These are phyloP conservation scores for Oidiodendron maius DNA, from an alignment of 495 filamentous ascomycete species.

Conservation along the genomic window DNA sequence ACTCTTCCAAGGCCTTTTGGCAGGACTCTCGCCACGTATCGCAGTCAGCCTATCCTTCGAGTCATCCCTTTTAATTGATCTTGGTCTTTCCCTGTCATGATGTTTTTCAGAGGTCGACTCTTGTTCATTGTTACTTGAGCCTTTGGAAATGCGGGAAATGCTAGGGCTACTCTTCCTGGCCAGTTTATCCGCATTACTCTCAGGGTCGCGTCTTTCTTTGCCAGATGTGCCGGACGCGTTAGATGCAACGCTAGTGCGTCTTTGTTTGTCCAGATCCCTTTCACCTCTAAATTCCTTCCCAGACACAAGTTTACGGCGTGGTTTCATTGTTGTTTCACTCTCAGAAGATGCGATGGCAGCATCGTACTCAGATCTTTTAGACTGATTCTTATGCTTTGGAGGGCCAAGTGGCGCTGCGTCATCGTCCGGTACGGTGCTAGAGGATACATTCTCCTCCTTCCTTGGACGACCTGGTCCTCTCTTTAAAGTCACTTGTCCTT, in stretches of 20 bases:
- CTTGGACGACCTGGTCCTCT: conserved; percentile 40
- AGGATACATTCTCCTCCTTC: conserved; percentile 35
- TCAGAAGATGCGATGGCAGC: conserved; percentile 39
- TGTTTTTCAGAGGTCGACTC: conserved; percentile 10
- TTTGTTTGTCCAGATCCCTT: conserved; percentile 46
- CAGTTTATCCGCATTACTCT: conserved; percentile 14
- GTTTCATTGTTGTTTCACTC: conserved; percentile 48
- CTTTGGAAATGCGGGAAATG: conserved; percentile 12
- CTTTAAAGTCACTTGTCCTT: conserved; percentile 27
- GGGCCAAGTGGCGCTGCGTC: conserved; percentile 40
- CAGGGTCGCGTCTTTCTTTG: conserved; percentile 18
- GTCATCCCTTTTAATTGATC: conserved; percentile 44
- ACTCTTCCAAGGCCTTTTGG: conserved; percentile 61
- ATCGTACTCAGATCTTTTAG: conserved; percentile 38
- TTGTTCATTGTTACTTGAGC: conserved; percentile 31
- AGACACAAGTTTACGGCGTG: conserved; percentile 53
- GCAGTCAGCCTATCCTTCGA: conserved; percentile 44
- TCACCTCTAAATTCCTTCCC: conserved; percentile 51
- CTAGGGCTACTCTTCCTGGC: conserved; percentile 15
- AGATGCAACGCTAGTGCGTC: conserved; percentile 41
- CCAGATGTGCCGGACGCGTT: conserved; percentile 31
- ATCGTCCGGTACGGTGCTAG: conserved; percentile 42
- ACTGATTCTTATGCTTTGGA: conserved; percentile 28
- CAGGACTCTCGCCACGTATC: conserved; percentile 37
- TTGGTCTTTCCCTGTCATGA: conserved; percentile 16